phyloP scores from a whole-genome alignment of 495 filamentous ascomycete genomes.

The Tuber calosporum region DNA sequence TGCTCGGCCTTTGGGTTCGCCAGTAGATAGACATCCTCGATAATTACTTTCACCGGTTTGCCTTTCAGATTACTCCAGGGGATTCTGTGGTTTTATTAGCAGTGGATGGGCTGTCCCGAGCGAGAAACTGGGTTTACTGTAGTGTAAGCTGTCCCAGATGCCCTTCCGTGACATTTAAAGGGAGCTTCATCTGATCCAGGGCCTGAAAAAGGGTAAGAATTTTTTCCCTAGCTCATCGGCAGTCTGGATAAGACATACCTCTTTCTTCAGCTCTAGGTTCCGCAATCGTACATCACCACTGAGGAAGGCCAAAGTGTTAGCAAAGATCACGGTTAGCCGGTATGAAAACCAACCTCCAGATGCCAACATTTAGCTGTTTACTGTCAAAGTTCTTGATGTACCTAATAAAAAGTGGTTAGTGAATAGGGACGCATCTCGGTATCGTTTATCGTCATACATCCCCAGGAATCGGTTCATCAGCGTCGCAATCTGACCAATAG shows the following conservation, averaged over 20 bases:
- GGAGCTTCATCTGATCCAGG: conserved; percentile 89
- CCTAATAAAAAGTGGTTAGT: conserved; percentile 20
- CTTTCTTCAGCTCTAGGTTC: conserved; percentile 81
- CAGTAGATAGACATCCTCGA: conserved; percentile 91
- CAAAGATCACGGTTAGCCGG: neutral
- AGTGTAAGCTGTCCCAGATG: conserved; percentile 85
- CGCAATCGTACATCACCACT: conserved; percentile 86
- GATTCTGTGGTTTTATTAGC: conserved; percentile 50
- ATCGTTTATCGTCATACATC: conserved; percentile 57
- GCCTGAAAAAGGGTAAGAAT: conserved; percentile 47
- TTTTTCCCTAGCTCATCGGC: neutral
- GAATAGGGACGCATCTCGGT: neutral
- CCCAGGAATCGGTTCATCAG: conserved; percentile 97
- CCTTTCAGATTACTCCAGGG: conserved; percentile 94
- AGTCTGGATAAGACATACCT: conserved; percentile 42
- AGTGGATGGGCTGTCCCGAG: neutral
- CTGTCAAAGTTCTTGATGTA: conserved; percentile 94
- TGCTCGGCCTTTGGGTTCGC: conserved; percentile 91
- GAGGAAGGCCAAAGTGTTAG: conserved; percentile 7
- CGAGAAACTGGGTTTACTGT: conserved; percentile 19
- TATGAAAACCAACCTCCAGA: conserved; percentile 57
- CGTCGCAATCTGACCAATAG: conserved; percentile 59
- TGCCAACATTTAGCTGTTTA: conserved; percentile 91
- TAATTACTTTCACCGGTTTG: conserved; percentile 85
- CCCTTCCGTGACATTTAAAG: conserved; percentile 91